These are phyloP conservation scores for Pyrenula massariospora DNA, from an alignment of 495 filamentous ascomycete genomes.

Conservation along the genomic window DNA sequence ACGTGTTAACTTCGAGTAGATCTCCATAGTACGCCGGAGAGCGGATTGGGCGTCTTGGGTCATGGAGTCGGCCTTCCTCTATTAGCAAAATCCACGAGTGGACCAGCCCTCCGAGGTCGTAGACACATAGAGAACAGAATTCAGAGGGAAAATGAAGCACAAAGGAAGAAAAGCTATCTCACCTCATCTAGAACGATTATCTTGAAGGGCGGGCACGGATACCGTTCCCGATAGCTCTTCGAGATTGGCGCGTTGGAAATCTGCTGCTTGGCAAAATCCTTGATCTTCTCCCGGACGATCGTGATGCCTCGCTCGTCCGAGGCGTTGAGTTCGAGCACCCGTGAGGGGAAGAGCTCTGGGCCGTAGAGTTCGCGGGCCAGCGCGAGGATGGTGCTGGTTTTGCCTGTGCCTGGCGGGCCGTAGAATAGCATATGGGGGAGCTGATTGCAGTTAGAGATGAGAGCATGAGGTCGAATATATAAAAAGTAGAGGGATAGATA, in stretches of 20 bases:
- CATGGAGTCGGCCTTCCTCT: conserved; percentile 79
- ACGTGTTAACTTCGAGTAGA: conserved; percentile 87
- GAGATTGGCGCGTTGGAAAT: conserved; percentile 66
- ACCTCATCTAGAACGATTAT: conserved; percentile 94
- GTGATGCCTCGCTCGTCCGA: conserved; percentile 97
- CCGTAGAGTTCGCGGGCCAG: conserved; percentile 97
- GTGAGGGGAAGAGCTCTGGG: conserved; percentile 82
- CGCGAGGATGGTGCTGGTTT: conserved; percentile 95
- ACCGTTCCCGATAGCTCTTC: conserved; percentile 56
- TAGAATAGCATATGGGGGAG: conserved; percentile 99
- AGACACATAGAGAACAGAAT: neutral
- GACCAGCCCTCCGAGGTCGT: too few relatives aligned
- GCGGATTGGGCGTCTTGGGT: conserved; percentile 96
- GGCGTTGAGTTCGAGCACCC: conserved; percentile 95
- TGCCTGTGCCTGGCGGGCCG: conserved; percentile 92
- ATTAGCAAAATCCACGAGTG: too few relatives aligned
- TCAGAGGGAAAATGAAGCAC: neutral
- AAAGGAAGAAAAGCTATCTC: neutral
- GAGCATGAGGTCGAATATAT: neutral
- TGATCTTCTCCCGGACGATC: conserved; percentile 97
- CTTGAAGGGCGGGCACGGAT: conserved; percentile 96
- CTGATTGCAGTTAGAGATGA: conserved; percentile 22
- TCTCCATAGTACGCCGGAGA: conserved; percentile 91
- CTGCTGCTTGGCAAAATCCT: conserved; percentile 93
- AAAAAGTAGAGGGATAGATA: too few relatives aligned